A percentile compares a stretch with the other conserved stretches of the same genome.
These are phyloP conservation scores for Hyphodiscus sp. DNA, from an alignment of 2,329 filamentous ascomycete species.

Conservation along the genomic window DNA sequence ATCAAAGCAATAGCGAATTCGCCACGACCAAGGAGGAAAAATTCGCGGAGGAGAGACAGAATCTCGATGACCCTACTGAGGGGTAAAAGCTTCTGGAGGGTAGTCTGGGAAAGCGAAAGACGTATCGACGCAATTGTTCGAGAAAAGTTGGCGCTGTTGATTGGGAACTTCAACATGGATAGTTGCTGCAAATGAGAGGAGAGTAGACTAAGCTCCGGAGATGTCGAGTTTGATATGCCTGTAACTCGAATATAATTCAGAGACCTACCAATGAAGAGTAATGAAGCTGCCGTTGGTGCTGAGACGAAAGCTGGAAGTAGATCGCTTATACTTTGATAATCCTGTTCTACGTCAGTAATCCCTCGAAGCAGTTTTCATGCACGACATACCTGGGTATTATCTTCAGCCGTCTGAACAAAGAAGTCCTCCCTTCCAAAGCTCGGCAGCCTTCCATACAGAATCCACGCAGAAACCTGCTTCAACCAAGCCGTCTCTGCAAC, in stretches of 20 bases:
- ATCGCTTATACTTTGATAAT: constrained; percentile 51
- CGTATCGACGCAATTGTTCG: constrained; percentile 70
- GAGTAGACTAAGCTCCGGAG: constrained; percentile 51
- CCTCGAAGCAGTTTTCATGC: background rate
- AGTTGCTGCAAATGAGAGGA: constrained; percentile 64
- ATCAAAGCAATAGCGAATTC: constrained; percentile 89
- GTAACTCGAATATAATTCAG: constrained; percentile 72
- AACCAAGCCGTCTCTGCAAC: constrained; percentile 87
- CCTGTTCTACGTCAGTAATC: constrained; percentile 32
- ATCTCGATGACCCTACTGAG: constrained; percentile 69
- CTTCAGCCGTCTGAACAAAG: constrained; percentile 55
- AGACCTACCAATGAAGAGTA: constrained; percentile 86
- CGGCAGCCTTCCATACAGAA: constrained; percentile 80
- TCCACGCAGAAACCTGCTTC: constrained; percentile 83
- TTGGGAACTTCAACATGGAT: constrained; percentile 62
- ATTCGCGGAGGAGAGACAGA: constrained; percentile 72
- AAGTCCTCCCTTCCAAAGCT: constrained; percentile 77
- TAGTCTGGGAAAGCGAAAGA: constrained; percentile 74
- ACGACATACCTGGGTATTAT: constrained; percentile 30
- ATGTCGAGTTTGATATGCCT: constrained; percentile 35
- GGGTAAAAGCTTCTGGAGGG: constrained; percentile 75
- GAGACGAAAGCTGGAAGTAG: constrained; percentile 78
- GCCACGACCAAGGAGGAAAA: constrained; percentile 79
- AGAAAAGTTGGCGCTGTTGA: constrained; percentile 65
- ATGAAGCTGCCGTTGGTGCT: constrained; percentile 66